These are phyloP conservation scores for Epichloe gansuensis DNA, from an alignment of 2,329 filamentous ascomycete species.

Conservation along the genomic window DNA sequence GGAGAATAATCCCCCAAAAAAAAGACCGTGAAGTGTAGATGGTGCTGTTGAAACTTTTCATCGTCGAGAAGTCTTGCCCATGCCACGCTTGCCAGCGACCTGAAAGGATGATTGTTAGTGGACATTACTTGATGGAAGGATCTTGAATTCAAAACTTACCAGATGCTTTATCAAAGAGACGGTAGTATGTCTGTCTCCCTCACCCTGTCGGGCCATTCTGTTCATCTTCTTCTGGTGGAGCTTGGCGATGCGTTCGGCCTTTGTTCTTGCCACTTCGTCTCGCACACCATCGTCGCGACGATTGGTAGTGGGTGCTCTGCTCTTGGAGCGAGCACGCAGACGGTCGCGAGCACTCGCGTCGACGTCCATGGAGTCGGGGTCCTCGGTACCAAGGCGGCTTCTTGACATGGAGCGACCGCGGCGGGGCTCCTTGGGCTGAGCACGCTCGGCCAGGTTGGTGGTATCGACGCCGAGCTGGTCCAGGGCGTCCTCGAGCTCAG, in stretches of 20 bases:
- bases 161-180: constrained; percentile 81
- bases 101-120: constrained; percentile 23
- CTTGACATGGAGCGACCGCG: constrained; percentile 62
- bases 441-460: constrained; percentile 59
- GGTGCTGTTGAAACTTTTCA: constrained; percentile 25
- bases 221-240: constrained; percentile 97
- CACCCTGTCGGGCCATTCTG: constrained; percentile 90
- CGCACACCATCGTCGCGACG: constrained; percentile 67
- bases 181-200: constrained; percentile 82
- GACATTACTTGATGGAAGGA: too few relatives aligned
- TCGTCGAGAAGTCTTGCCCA: constrained; percentile 74
- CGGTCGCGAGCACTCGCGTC: constrained; percentile 46
- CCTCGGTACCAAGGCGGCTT: constrained; percentile 48
- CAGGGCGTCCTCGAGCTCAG: constrained; percentile 76
- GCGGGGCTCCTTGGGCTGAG: constrained; percentile 48
- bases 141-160: constrained; percentile 43
- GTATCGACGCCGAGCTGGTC: constrained; percentile 80
- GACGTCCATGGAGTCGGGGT: constrained; percentile 66
- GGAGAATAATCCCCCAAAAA: too few relatives aligned
- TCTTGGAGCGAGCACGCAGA: constrained; percentile 62
- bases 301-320: constrained; percentile 50
- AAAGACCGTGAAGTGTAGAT: neutral
- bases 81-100: constrained; percentile 84
- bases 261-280: constrained; percentile 52
- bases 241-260: constrained; percentile 80